Conservation (phyloP, 2,329 filamentous ascomycete species). For the Botrytis sinoallii region DNA sequence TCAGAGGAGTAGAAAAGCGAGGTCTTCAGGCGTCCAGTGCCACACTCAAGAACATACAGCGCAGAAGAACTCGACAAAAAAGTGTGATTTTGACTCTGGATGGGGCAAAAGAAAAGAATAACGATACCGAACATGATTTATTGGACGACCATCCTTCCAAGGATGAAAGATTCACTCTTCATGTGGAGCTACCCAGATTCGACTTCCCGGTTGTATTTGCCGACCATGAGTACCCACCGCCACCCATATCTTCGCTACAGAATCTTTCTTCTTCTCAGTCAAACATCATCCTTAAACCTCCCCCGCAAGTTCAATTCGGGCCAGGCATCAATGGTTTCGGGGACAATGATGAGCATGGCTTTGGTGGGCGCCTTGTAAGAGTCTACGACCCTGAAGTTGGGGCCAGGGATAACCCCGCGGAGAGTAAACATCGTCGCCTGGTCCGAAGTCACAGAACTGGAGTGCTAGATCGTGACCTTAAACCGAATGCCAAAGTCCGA, state of each 20-base stretch:
- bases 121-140: constrained; percentile 42
- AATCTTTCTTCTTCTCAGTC: constrained; percentile 61
- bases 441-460: constrained; percentile 88
- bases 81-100: constrained; percentile 39
- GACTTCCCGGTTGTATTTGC: constrained; percentile 95
- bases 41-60: constrained; percentile 57
- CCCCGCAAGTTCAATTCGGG: constrained; percentile 84
- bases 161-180: constrained; percentile 72
- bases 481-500: constrained; percentile 91
- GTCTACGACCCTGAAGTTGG: constrained; percentile 95
- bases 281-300: constrained; percentile 70
- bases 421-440: constrained; percentile 88
- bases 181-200: constrained; percentile 89
- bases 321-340: constrained; percentile 77
- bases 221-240: constrained; percentile 86
- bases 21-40: constrained; percentile 62
- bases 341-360: constrained; percentile 45
- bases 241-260: constrained; percentile 74
- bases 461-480: constrained; percentile 91
- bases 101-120: constrained; percentile 30
- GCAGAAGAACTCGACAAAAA: constrained; percentile 40
- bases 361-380: constrained; percentile 64
- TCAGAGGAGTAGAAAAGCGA: constrained; percentile 80
- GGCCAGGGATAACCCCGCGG: constrained; percentile 85
- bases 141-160: constrained; percentile 34